Conservation (phyloP, 208 protist genomes). For the Porcisia hertigi region DNA sequence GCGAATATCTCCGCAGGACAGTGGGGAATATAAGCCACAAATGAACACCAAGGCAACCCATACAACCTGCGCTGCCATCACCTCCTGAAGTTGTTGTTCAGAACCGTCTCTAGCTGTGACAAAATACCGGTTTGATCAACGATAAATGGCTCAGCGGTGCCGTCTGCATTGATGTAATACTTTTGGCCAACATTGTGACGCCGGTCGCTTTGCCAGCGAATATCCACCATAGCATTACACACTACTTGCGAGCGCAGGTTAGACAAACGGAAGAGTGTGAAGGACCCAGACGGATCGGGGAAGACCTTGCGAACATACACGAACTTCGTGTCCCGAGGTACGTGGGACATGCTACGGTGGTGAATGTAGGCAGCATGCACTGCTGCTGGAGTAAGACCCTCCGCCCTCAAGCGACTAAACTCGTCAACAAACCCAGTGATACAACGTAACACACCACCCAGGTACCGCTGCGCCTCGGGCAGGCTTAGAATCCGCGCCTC, state of each 20-base stretch:
- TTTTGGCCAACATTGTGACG: conserved; percentile 85
- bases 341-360: conserved; percentile 60
- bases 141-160: conserved; percentile 79
- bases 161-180: conserved; percentile 87
- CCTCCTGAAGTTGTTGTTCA: conserved; percentile 78
- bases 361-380: conserved; percentile 84
- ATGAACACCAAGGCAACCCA: not conserved
- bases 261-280: conserved; percentile 84
- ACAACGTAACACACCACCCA: conserved; percentile 67
- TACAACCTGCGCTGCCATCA: conserved; percentile 9
- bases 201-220: conserved; percentile 90
- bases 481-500: conserved; percentile 74
- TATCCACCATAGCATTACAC: conserved; percentile 83
- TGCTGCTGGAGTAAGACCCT: conserved; percentile 74
- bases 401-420: conserved; percentile 54
- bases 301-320: conserved; percentile 89
- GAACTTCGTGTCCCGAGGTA: conserved; percentile 86
- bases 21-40: not conserved
- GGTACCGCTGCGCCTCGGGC: conserved; percentile 70
- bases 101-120: conserved; percentile 69
- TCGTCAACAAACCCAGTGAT: conserved; percentile 81
- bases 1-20: not conserved
- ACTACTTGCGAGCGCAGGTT: conserved; percentile 88
- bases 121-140: conserved; percentile 84
- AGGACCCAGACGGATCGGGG: conserved; percentile 74